phyloP scores from a whole-genome alignment of 2,329 filamentous ascomycete genomes.

The Fragosphaeria purpurea region DNA sequence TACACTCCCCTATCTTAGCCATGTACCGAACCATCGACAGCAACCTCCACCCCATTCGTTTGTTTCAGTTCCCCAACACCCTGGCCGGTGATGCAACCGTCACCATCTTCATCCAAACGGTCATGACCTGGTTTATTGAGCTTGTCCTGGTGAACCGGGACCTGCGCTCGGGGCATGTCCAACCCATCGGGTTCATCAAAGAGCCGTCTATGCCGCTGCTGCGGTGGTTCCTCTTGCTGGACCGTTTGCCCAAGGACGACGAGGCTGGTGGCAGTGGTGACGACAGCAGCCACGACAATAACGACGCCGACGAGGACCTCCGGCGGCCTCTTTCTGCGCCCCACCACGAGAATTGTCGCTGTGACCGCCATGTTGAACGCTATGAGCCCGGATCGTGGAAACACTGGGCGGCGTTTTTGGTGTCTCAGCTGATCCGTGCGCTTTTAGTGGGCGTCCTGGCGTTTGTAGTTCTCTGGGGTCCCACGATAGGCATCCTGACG shows the following conservation, averaged over 20 bases:
- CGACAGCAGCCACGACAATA: background rate
- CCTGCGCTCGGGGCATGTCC: conserved; percentile 32
- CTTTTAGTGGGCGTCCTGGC: conserved; percentile 26
- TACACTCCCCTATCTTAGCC: conserved; percentile 20
- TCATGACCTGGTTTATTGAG: conserved; percentile 43
- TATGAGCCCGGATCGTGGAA: conserved; percentile 18
- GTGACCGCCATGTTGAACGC: conserved; percentile 12
- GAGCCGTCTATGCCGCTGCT: conserved; percentile 23
- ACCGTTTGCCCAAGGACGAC: conserved; percentile 11
- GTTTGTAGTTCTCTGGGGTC: conserved; percentile 35
- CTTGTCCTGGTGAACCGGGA: conserved; percentile 37
- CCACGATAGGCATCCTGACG: conserved; percentile 32
- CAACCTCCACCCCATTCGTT: conserved; percentile 28
- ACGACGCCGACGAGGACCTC: background rate
- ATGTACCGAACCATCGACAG: conserved; percentile 35
- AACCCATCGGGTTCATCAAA: conserved; percentile 35
- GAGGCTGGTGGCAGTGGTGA: background rate
- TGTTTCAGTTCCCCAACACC: conserved; percentile 41
- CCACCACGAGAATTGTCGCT: conserved; percentile 11
- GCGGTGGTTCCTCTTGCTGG: conserved; percentile 36
- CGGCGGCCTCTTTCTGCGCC: conserved; percentile 1
- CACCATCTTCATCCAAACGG: conserved; percentile 40
- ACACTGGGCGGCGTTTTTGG: conserved; percentile 24
- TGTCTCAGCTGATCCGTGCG: conserved; percentile 26
- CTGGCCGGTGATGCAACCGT: conserved; percentile 39